These are phyloP conservation scores for Linnemannia exigua DNA, from an alignment of 192 early-diverging fungal genomes.

Conservation along the genomic window DNA sequence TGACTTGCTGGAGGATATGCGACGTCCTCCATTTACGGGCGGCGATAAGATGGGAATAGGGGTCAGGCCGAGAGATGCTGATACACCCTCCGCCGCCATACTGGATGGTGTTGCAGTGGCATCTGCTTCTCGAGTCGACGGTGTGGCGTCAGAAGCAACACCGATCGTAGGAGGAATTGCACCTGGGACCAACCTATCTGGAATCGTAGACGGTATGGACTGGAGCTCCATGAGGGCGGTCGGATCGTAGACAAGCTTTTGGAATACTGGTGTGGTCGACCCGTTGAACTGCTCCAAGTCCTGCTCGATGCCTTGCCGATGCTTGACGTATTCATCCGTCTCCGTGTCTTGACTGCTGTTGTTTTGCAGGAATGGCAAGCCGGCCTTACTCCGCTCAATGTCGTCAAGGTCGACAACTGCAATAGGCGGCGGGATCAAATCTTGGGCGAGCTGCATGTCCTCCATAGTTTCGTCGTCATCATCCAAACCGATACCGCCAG, in stretches of 20 bases:
- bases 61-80: not conserved
- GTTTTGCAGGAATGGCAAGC: not conserved
- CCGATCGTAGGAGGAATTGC: not conserved
- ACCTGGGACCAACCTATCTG: conserved; percentile 15
- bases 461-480: conserved; percentile 50
- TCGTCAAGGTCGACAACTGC: conserved; percentile 28
- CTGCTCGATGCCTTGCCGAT: conserved; percentile 19
- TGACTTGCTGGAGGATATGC: not conserved
- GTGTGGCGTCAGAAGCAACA: not conserved
- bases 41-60: conserved; percentile 35
- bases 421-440: conserved; percentile 44
- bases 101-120: not conserved
- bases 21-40: not conserved
- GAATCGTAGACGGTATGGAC: conserved; percentile 39
- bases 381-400: conserved; percentile 8
- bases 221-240: conserved; percentile 46
- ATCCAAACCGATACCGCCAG: conserved; percentile 49
- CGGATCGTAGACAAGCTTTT: conserved; percentile 39
- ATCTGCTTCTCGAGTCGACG: not conserved
- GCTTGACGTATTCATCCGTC: conserved; percentile 5
- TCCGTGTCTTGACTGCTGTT: not conserved
- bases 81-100: not conserved
- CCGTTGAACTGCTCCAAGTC: conserved; percentile 42
- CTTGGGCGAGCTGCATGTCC: conserved; percentile 47
- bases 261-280: conserved; percentile 23